Evolutionary conservation across 1,139 yeast species (phyloP).

Genomic region (Pichia sp.): DNA sequence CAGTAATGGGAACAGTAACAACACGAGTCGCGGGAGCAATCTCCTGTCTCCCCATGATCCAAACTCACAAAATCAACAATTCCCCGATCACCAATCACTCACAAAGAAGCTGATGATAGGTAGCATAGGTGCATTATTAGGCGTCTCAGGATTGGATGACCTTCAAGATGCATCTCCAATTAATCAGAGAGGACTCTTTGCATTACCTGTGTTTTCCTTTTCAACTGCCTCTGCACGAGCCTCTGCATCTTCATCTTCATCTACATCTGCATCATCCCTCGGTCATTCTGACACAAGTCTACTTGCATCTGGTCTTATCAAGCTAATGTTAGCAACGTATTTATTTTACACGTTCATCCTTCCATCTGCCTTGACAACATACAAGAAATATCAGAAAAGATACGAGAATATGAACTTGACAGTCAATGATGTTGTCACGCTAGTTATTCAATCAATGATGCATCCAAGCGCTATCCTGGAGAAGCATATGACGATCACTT

Average conservation of each 20-base stretch:
- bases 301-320: constrained; percentile 22
- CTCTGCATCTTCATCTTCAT: constrained; percentile 14
- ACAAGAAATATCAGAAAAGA: constrained; percentile 2
- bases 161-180: constrained; percentile 16
- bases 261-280: neutral
- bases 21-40: constrained; percentile 9
- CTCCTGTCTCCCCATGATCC: constrained; percentile 12
- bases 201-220: constrained; percentile 24
- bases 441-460: neutral
- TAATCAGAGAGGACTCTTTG: constrained; percentile 22
- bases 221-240: constrained; percentile 16
- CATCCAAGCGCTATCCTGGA: neutral
- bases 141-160: constrained; percentile 30
- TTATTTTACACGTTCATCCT: constrained; percentile 16
- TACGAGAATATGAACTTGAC: neutral
- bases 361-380: constrained; percentile 12
- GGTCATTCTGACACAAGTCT: constrained; percentile 4
- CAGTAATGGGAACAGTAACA: constrained; percentile 9
- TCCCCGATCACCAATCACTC: constrained; percentile 18
- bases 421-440: neutral
- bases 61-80: constrained; percentile 12
- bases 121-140: constrained; percentile 51
- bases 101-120: constrained; percentile 40
- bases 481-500: neutral
- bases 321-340: constrained; percentile 15